Percentiles rank a stretch among this genome's conserved stretches.
phyloP scores from a whole-genome alignment of 2,329 filamentous ascomycete species.

The Colletotrichum incanum region DNA sequence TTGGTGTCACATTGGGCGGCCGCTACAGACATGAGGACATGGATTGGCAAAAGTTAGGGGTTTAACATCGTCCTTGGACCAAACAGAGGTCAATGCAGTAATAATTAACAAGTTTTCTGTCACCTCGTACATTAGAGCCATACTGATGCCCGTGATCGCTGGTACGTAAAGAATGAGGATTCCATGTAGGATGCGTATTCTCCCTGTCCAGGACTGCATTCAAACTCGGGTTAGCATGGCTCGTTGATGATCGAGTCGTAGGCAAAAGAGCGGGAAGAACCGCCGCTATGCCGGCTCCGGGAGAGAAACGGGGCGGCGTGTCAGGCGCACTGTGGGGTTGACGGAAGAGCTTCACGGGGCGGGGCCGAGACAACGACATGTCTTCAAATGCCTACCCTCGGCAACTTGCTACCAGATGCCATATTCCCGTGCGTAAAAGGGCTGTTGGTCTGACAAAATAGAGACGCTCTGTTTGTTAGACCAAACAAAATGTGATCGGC shows the following conservation, averaged over 20 bases:
- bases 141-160: too few species aligned
- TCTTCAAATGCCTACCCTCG: neutral
- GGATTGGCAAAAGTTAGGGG: conserved; percentile 25
- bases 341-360: conserved; percentile 1
- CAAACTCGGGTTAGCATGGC: neutral
- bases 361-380: conserved; percentile 23
- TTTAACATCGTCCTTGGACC: conserved; percentile 3
- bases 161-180: neutral
- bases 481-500: neutral
- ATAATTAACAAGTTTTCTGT: neutral
- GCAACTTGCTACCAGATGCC: neutral
- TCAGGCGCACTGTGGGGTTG: conserved; percentile 5
- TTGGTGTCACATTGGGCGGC: neutral
- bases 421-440: neutral
- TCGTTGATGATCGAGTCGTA: neutral
- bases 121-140: too few species aligned
- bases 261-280: neutral
- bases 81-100: neutral
- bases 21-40: neutral
- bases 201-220: neutral
- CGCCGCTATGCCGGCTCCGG: conserved; percentile 28
- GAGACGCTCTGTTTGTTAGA: neutral
- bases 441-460: neutral
- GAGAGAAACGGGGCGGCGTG: conserved; percentile 7
- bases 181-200: neutral